Percentiles rank a stretch among this genome's conserved stretches.
Evolutionary conservation across 1,139 yeast species (phyloP).

Genomic region (Suhomyces coccinellae): DNA sequence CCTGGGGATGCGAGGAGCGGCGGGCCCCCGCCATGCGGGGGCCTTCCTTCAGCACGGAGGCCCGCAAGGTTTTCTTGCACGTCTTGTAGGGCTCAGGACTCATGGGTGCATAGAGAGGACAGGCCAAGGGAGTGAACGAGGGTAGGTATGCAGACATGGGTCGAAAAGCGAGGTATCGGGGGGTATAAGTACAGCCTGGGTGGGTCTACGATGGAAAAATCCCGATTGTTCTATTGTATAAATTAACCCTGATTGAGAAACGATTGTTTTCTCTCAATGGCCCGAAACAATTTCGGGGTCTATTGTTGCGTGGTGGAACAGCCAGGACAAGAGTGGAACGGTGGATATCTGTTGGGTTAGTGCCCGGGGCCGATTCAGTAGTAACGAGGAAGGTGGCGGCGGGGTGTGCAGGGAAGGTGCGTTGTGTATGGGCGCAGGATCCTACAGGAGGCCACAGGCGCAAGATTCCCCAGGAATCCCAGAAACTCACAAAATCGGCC

Average conservation of each 20-base stretch:
- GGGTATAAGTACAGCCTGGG: constrained; percentile 3
- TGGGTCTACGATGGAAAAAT: constrained; percentile 1
- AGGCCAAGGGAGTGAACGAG: neutral
- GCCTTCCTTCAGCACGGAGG: constrained; percentile 3
- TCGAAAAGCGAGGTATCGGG: neutral
- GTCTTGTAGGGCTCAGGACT: constrained; percentile 2
- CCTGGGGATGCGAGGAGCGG: constrained; percentile 8
- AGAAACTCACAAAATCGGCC: no score
- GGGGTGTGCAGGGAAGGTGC: no score
- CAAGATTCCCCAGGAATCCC: no score
- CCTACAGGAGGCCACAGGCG: no score
- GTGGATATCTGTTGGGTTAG: neutral
- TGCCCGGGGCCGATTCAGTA: neutral
- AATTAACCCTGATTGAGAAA: constrained; percentile 11
- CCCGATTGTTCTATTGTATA: constrained; percentile 5
- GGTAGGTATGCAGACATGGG: neutral
- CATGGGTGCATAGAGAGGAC: constrained; percentile 2
- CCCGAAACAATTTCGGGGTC: constrained; percentile 3
- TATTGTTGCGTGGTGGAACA: constrained; percentile 4
- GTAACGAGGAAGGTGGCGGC: neutral
- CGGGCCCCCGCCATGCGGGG: neutral
- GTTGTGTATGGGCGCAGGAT: no score
- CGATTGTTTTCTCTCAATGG: constrained; percentile 1
- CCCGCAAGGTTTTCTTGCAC: neutral
- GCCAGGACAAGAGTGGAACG: neutral